Percentiles rank a stretch among this genome's conserved stretches.
These are phyloP conservation scores for Flammula alnicola DNA, from an alignment of 1,284 basidiomycete genomes.

Conservation along the genomic window DNA sequence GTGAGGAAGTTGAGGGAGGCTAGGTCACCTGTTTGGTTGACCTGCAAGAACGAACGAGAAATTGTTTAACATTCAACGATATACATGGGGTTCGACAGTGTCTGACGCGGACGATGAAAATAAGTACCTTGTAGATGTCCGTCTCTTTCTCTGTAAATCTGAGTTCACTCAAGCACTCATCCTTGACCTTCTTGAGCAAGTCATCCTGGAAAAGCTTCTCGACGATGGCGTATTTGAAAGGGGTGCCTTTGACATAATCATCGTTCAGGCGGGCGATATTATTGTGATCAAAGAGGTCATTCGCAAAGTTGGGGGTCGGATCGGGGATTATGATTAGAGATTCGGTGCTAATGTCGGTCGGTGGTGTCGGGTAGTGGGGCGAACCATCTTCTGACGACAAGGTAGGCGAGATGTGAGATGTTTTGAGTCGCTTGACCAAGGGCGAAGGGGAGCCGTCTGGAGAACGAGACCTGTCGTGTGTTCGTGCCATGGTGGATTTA, in stretches of 20 bases:
- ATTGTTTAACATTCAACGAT: slow-evolving; percentile 2
- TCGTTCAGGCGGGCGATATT: slow-evolving; percentile 59
- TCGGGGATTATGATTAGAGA: slow-evolving; percentile 20
- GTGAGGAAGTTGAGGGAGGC: slow-evolving; percentile 90
- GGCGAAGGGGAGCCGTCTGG: slow-evolving; percentile 20
- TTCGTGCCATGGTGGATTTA: slow-evolving; percentile 32
- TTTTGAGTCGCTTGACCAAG: slow-evolving; percentile 35
- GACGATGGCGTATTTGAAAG: slow-evolving; percentile 87
- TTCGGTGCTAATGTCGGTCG: slow-evolving; percentile 11
- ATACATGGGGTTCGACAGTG: background rate
- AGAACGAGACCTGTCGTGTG: slow-evolving; percentile 33
- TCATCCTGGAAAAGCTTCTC: slow-evolving; percentile 87
- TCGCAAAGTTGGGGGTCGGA: slow-evolving; percentile 44
- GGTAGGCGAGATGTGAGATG: slow-evolving; percentile 18
- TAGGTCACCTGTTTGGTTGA: slow-evolving; percentile 97
- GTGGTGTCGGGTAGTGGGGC: slow-evolving; percentile 9
- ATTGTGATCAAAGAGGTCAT: slow-evolving; percentile 59
- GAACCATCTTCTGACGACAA: background rate
- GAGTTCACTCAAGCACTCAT: slow-evolving; percentile 84
- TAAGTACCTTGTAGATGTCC: slow-evolving; percentile 92
- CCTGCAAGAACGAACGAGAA: slow-evolving; percentile 48
- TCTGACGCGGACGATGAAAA: background rate
- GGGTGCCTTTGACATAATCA: slow-evolving; percentile 64
- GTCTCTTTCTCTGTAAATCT: slow-evolving; percentile 97
- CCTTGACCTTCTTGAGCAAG: slow-evolving; percentile 76